phyloP scores from a whole-genome alignment of 2,329 filamentous ascomycete genomes.

The Orbilia blumenaviensis region DNA sequence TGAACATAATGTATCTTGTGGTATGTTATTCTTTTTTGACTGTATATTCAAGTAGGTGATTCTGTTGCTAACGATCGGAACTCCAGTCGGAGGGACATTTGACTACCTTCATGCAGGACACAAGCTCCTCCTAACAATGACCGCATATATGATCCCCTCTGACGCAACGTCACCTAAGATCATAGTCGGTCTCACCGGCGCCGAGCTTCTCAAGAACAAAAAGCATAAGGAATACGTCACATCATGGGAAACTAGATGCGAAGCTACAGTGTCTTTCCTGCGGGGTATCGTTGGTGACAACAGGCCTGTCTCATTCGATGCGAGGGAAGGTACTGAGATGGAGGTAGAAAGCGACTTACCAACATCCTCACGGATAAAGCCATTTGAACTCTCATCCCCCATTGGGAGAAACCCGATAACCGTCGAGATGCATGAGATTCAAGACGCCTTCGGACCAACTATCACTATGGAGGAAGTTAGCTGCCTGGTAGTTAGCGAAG shows the following conservation, averaged over 20 bases:
- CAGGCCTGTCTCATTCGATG: conserved; percentile 61
- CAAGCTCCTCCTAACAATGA: conserved; percentile 93
- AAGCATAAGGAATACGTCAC: conserved; percentile 84
- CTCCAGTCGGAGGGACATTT: conserved; percentile 84
- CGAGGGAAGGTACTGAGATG: conserved; percentile 63
- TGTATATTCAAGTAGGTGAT: neutral
- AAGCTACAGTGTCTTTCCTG: conserved; percentile 76
- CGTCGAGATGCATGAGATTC: conserved; percentile 83
- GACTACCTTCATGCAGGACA: conserved; percentile 95
- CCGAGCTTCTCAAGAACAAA: conserved; percentile 86
- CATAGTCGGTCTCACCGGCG: conserved; percentile 87
- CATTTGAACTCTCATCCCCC: conserved; percentile 25
- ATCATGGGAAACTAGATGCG: conserved; percentile 78
- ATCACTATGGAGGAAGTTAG: conserved; percentile 81
- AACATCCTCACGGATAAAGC: conserved; percentile 30
- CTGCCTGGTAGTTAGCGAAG: conserved; percentile 83
- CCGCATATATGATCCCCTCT: conserved; percentile 69
- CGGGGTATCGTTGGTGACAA: conserved; percentile 69
- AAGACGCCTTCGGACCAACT: conserved; percentile 89
- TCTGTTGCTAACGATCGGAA: conserved; percentile 29
- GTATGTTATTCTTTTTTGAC: conserved; percentile 16
- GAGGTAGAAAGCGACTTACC: conserved; percentile 59
- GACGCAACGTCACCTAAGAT: conserved; percentile 66
- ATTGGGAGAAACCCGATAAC: conserved; percentile 62
- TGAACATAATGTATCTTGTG: conserved; percentile 44